Evolutionary conservation across 2,329 filamentous ascomycete species (phyloP), one percentile per base, ranked within the genome.

Genomic region (Hyphodiscus sp.): DNA sequence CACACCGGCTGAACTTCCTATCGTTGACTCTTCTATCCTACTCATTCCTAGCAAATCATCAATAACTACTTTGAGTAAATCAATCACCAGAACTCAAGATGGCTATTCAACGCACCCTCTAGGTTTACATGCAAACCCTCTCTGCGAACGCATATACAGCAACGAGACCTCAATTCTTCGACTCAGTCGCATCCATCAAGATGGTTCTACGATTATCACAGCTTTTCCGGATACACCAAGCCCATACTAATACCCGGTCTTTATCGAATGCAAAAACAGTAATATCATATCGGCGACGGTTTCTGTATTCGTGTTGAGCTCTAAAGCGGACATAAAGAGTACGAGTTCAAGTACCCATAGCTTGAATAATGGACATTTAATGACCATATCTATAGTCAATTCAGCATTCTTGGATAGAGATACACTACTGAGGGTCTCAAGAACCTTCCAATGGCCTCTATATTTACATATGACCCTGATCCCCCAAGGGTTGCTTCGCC

Each of bases 391-490:
- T 38, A 13, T 13, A 38, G 33, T 26, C 23, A 26, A 26, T 8
- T 8, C 3, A 26, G 23, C 23, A 3, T 26, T 26, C 23, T 26
- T 26, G 23, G 23, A 26, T 26, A 26, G 23, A 3, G 8, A 26
- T 26, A 26, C 23, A 26, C 23, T 26, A 26, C 23, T 26, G 15
- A 15, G 38, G n/a, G 42, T 13, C 30, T n/a, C 16, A 49, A 42
- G 41, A n/a, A n/a, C n/a, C 46, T 20, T 26, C 19, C 38, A 57
- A 95, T 94, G 89, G 92, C 94, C 54, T 96, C 92, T 13, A 89
- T 99, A 62, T 99, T 99, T 69, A 96, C 92, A 0, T 99, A 89
- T 68, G 90, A 96, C 58, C 85, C 89, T 2, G 87, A 96, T 60
- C 89, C 91, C 45, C 89, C 89, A 1, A 78, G 89, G 69, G 90